These are phyloP conservation scores for Talaromyces thailandensis DNA, from an alignment of 495 filamentous ascomycete genomes.

Conservation along the genomic window DNA sequence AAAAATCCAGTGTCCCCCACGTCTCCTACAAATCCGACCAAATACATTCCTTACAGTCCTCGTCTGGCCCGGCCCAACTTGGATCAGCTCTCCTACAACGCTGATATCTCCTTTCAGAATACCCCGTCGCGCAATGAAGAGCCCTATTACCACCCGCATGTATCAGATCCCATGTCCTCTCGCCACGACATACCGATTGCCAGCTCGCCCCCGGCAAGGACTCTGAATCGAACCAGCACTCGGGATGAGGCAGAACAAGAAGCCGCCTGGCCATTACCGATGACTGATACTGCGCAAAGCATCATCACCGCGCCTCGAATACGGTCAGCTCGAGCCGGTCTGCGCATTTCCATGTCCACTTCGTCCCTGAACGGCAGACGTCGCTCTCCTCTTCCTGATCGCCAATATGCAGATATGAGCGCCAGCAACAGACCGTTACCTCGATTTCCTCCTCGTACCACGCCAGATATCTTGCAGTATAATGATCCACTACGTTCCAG, in stretches of 20 bases:
- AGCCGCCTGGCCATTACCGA: conserved; percentile 2
- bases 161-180: neutral
- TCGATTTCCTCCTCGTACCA: conserved; percentile 21
- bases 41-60: conserved; percentile 13
- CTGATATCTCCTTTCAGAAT: conserved; percentile 18
- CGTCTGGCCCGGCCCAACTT: conserved; percentile 11
- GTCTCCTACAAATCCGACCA: conserved; percentile 20
- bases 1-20: conserved; percentile 15
- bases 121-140: conserved; percentile 9
- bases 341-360: conserved; percentile 36
- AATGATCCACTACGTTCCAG: conserved; percentile 57
- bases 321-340: conserved; percentile 16
- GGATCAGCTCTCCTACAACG: conserved; percentile 12
- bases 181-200: neutral
- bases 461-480: conserved; percentile 23
- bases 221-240: neutral
- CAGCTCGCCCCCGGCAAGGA: neutral
- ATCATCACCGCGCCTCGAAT: neutral
- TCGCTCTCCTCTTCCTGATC: conserved; percentile 18
- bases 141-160: neutral
- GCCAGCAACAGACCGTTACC: conserved; percentile 12
- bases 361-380: conserved; percentile 22
- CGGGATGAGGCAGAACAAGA: neutral
- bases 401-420: conserved; percentile 8
- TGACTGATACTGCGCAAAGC: neutral